Evolutionary conservation across 805 yeast genomes (phyloP).

Genomic region (Pichia membranifaciens): DNA sequence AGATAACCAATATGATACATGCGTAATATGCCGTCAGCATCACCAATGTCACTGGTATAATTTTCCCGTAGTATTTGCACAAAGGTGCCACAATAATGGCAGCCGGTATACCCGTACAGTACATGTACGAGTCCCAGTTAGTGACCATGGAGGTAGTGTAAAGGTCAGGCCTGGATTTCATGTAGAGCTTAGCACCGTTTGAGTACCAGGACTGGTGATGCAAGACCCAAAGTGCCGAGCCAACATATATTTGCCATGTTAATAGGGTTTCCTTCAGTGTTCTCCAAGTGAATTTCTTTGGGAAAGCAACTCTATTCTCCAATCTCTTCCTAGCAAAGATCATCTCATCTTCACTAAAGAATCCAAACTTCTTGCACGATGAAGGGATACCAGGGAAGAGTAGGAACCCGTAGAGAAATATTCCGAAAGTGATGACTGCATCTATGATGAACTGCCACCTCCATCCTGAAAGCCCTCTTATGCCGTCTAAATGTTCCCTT

Average conservation of each 20-base stretch:
- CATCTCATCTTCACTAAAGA: constrained; percentile 37
- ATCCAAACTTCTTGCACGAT: constrained; percentile 29
- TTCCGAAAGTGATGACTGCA: constrained; percentile 51
- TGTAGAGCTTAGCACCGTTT: constrained; percentile 24
- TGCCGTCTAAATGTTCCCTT: constrained; percentile 41
- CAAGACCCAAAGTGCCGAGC: constrained; percentile 19
- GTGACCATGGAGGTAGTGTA: constrained; percentile 16
- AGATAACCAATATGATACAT: constrained; percentile 13
- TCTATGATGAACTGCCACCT: constrained; percentile 70
- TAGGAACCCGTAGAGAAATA: constrained; percentile 53
- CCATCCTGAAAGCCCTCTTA: constrained; percentile 56
- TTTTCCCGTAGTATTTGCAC: constrained; percentile 34
- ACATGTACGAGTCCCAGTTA: constrained; percentile 16
- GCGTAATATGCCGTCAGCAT: constrained; percentile 11
- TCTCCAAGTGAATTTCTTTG: constrained; percentile 39
- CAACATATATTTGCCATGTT: constrained; percentile 35
- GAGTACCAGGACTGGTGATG: constrained; percentile 33
- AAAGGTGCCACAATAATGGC: constrained; percentile 31
- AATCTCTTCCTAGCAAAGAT: constrained; percentile 43
- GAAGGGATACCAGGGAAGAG: constrained; percentile 51
- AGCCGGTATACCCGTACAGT: constrained; percentile 15
- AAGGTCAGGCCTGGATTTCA: constrained; percentile 15
- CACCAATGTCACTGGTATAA: constrained; percentile 9
- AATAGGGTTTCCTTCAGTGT: constrained; percentile 38
- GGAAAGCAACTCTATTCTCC: constrained; percentile 27